Conservation (phyloP, 139 green algal species). For the Deuterostichococcus epilithicus region DNA sequence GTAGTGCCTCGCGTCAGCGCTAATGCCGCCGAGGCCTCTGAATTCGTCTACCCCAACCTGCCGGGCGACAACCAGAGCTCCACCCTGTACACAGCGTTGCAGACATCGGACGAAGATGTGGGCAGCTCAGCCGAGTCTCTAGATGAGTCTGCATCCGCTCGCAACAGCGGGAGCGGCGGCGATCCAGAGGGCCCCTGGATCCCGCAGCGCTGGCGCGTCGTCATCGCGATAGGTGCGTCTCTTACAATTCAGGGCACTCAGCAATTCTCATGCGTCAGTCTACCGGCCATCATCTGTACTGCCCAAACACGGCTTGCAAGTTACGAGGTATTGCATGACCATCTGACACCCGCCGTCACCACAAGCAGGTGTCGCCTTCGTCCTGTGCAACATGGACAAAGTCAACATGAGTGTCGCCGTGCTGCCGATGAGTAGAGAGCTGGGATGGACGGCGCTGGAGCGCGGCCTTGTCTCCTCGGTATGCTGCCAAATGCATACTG, state of each 20-base stretch:
- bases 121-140: slow-evolving; percentile 4
- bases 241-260: too few relatives aligned
- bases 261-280: too few relatives aligned
- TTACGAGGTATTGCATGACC: too few relatives aligned
- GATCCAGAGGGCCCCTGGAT: slow-evolving; percentile 4
- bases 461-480: slow-evolving; percentile 87
- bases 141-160: background rate
- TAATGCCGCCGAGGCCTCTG: too few relatives aligned
- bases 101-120: slow-evolving; percentile 17
- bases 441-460: slow-evolving; percentile 85
- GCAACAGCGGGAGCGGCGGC: background rate
- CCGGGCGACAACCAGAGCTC: slow-evolving; percentile 35
- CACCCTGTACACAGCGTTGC: slow-evolving; percentile 29
- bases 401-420: slow-evolving; percentile 99
- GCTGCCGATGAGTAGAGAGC: slow-evolving; percentile 95
- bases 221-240: slow-evolving; percentile 44
- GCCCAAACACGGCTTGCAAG: too few relatives aligned
- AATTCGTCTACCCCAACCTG: slow-evolving; percentile 4
- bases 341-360: too few relatives aligned
- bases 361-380: slow-evolving; percentile 58
- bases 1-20: too few relatives aligned
- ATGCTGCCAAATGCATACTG: too few relatives aligned
- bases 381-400: slow-evolving; percentile 98
- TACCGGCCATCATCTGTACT: too few relatives aligned
- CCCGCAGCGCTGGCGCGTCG: slow-evolving; percentile 54